These are phyloP conservation scores for Noccaea bulbosa DNA, from an alignment of 345 rosid genomes.

Conservation along the genomic window DNA sequence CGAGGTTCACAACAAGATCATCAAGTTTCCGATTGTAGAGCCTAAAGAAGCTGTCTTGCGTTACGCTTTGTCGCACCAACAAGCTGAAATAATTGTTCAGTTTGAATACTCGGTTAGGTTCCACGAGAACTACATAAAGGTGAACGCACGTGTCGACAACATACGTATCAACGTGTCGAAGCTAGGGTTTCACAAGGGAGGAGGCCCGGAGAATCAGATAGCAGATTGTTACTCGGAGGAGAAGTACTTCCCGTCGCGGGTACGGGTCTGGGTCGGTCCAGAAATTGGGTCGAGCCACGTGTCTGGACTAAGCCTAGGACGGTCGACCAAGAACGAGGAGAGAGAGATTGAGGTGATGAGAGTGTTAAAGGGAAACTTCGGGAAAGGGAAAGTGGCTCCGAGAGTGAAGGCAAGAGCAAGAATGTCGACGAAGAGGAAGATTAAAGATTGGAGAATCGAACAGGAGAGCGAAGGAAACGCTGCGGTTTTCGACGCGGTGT, in stretches of 20 bases:
- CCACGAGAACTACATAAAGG: slow-evolving; percentile 64
- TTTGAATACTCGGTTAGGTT: slow-evolving; percentile 66
- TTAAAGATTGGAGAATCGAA: slow-evolving; percentile 79
- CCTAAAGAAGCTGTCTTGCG: slow-evolving; percentile 69
- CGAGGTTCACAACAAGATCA: slow-evolving; percentile 29
- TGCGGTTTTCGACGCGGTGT: slow-evolving; percentile 66
- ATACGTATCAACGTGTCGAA: slow-evolving; percentile 73
- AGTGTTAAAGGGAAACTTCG: slow-evolving; percentile 47
- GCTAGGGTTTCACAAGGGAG: slow-evolving; percentile 57
- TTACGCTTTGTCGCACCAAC: slow-evolving; percentile 83
- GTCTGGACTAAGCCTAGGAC: slow-evolving; percentile 70
- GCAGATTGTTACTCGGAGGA: slow-evolving; percentile 49
- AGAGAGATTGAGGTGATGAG: slow-evolving; percentile 49
- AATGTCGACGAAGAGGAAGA: slow-evolving; percentile 54
- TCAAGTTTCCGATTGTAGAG: slow-evolving; percentile 49
- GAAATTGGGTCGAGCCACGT: slow-evolving; percentile 79
- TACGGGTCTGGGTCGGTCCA: slow-evolving; percentile 79
- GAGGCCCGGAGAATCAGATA: slow-evolving; percentile 41
- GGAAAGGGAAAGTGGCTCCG: slow-evolving; percentile 47
- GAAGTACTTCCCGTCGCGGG: slow-evolving; percentile 66
- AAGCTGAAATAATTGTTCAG: slow-evolving; percentile 72
- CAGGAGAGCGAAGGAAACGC: slow-evolving; percentile 85
- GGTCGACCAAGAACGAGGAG: slow-evolving; percentile 69
- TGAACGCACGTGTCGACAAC: slow-evolving; percentile 67
- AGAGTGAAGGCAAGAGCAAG: slow-evolving; percentile 58